A percentile compares a stretch with the other conserved stretches of the same genome.
Evolutionary conservation across 371 early-diverging fungal species (phyloP).

Genomic region (Syncephalastrum sp.): DNA sequence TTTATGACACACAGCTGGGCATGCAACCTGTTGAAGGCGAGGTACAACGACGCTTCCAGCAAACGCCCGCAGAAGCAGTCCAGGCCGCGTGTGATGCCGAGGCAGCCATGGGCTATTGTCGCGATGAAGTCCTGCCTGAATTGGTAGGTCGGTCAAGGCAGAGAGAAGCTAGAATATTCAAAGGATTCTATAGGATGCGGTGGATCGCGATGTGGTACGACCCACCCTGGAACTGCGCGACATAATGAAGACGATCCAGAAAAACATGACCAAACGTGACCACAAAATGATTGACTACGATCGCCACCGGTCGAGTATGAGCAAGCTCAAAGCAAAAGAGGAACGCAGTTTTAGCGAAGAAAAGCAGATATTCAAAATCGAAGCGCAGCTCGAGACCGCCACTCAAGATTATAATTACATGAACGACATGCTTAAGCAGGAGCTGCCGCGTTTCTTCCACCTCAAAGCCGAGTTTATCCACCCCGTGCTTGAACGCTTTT

Average conservation of each 20-base stretch:
- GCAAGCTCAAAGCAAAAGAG: constrained; percentile 65
- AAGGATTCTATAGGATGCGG: constrained; percentile 45
- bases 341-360: constrained; percentile 72
- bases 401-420: constrained; percentile 73
- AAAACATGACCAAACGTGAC: constrained; percentile 74
- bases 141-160: constrained; percentile 43
- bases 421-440: constrained; percentile 64
- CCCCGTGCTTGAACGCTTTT: constrained; percentile 74
- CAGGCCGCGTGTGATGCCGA: constrained; percentile 67
- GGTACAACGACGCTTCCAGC: constrained; percentile 42
- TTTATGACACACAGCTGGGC: constrained; percentile 48
- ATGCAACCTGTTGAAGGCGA: constrained; percentile 24
- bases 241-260: constrained; percentile 69
- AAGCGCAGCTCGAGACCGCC: constrained; percentile 68
- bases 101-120: constrained; percentile 57
- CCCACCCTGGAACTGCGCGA: constrained; percentile 66
- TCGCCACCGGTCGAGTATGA: constrained; percentile 64
- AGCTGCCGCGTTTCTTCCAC: constrained; percentile 69
- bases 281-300: constrained; percentile 88
- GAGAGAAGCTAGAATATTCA: background rate
- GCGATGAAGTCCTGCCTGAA: constrained; percentile 66
- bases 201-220: constrained; percentile 70
- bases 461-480: constrained; percentile 63
- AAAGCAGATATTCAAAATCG: constrained; percentile 61
- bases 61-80: constrained; percentile 57